Evolutionary conservation across 176 grass and related monocot species (phyloP).

Genomic region (Raddia distichophylla): DNA sequence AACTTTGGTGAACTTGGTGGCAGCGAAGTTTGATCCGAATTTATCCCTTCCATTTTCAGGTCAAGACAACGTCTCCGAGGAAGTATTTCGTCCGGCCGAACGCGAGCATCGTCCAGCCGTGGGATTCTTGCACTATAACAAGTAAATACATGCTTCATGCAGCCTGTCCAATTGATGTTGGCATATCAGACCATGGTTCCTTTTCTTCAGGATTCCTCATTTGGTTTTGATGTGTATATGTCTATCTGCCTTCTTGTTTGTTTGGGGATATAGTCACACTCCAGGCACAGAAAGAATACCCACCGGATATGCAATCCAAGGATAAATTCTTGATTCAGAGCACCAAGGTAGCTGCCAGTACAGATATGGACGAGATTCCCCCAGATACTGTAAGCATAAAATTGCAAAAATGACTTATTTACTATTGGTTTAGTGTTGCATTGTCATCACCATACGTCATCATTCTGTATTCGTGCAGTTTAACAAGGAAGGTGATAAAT

Average conservation of each 20-base stretch:
- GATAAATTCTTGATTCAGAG: constrained; percentile 99
- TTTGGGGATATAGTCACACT: constrained; percentile 66
- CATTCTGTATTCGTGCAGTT: constrained; percentile 61
- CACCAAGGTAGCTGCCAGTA: constrained; percentile 72
- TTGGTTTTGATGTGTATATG: constrained; percentile 16
- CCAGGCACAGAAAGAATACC: constrained; percentile 83
- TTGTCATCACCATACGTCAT: constrained; percentile 5
- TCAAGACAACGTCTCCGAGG: constrained; percentile 96
- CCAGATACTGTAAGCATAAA: constrained; percentile 67
- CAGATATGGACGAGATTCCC: constrained; percentile 86
- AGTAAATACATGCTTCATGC: constrained; percentile 42
- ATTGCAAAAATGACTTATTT: constrained; percentile 17
- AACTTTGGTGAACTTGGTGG: constrained; percentile 22
- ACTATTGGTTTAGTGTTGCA: neutral
- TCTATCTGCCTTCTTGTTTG: constrained; percentile 34
- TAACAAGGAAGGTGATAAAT: constrained; percentile 82
- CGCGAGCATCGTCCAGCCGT: constrained; percentile 82
- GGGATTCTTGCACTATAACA: constrained; percentile 94
- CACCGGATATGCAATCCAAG: constrained; percentile 89
- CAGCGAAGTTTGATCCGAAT: constrained; percentile 34
- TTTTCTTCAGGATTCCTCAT: constrained; percentile 23
- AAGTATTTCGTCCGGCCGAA: constrained; percentile 98
- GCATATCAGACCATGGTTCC: neutral
- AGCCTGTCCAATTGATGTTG: constrained; percentile 23
- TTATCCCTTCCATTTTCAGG: constrained; percentile 48